Evolutionary conservation across 2,329 filamentous ascomycete species (phyloP), one percentile per base, ranked within the genome.

Genomic region (Xylaria sp.): DNA sequence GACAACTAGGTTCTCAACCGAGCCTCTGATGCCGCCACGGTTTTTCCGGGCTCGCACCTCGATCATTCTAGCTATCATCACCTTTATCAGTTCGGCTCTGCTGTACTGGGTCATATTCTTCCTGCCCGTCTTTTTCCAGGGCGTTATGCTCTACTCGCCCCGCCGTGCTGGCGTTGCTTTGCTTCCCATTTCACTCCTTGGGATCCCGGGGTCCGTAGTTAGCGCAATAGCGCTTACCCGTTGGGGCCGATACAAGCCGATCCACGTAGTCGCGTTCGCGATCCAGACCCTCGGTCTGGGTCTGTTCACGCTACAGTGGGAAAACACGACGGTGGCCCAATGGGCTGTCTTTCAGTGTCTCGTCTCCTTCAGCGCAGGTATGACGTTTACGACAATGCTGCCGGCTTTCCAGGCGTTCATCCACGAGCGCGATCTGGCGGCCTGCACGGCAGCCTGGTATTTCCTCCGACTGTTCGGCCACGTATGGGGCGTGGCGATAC

Each of bases 41-140:
- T 63, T 81, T 7, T 80, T 81, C 62, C 60, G 56, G 1, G 78
- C 76, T 56, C 69, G 72, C 1, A 80, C 76, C 1, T 66, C 60
- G 0, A 40, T 58, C 1, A 60, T 68, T 4, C 64, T 63, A 1
- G 71, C 69, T 43, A 51, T 64, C 6, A 57, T 69, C 6, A 73
- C 69, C 4, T 73, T 77, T 38, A 41, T 78, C 1, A 67, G 74
- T 38, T 66, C 66, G 3, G 51, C 74, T 4, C 55, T 76, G 2
- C 50, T 69, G 0, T 69, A 67, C 39, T 74, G 71, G 66, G 52
- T 67, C 13, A 55, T 68, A 16, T 73, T 68, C 61, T 77, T 76
- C 54, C 50, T 77, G 0, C 74, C 76, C 0, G 60, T 78, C 2
- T 79, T 76, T 60, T 78, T 78, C 54, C 74, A 78, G 49, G 66